Evolutionary conservation across 2,329 filamentous ascomycete genomes (phyloP), one percentile per base, ranked within the genome.

Genomic region (Fusarium longipes): DNA sequence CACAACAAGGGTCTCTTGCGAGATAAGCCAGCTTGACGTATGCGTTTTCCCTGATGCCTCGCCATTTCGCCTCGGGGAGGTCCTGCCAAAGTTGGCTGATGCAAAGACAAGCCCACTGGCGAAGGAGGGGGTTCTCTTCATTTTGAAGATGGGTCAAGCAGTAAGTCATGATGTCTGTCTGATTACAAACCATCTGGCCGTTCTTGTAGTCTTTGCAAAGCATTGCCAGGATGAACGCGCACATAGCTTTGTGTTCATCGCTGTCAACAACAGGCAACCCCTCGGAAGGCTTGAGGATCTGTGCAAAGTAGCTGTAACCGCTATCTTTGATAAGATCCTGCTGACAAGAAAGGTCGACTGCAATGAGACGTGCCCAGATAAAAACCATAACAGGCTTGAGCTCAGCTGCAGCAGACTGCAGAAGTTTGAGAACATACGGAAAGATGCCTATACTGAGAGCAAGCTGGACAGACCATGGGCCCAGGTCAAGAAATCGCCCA

Each of bases 331-430:
- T 88, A 14, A 99, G 83, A 77, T 99, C 96, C 65, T 90, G 89
- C 77, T 99, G 96, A 74, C 96, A 97, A 2, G 92, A 93, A 61
- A 96, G 90, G 75, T 99, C 96, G 8, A 99, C 96, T 9, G 96
- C 96, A 67, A 99, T 87, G 40, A 99, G 93, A 47, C 96, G 88
- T 8, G 96, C 94, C 96, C 96, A 99, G 66, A 99, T 99, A 78
- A 98, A 99, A 7, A 99, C 94, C 96, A 99, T 98, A 62, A 98
- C 94, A 0, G 96, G 95, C 75, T 98, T 98, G 64, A 99, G 82
- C 78, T 99, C 96, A 44, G 93, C 87, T 0, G 96, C 96, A 44
- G 96, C 95, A 6, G 96, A 98, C 77, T 99, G 96, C 18, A 99
- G 83, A 25, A 99, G 84, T 79, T 99, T 99, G 32, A 99, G 82